Percentiles rank a stretch among this genome's conserved stretches.
These are phyloP conservation scores for Dryadomyces quercus-mongolicae DNA, from an alignment of 2,329 filamentous ascomycete genomes.

Conservation along the genomic window DNA sequence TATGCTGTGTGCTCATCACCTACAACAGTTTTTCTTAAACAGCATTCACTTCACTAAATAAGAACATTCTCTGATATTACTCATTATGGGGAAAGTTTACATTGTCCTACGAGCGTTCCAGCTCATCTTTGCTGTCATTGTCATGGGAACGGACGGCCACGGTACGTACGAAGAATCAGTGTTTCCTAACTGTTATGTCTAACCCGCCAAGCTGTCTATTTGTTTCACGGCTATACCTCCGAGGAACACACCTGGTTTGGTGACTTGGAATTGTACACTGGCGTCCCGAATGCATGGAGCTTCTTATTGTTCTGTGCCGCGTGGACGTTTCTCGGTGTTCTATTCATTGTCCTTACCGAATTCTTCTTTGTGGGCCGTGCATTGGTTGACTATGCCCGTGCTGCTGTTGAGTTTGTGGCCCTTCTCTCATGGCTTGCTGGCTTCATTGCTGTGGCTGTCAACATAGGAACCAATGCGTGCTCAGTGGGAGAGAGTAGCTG, in stretches of 20 bases:
- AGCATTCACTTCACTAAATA: background rate
- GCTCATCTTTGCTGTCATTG: background rate
- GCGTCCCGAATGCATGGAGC: constrained; percentile 2
- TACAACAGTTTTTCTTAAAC: no score
- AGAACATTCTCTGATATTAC: no score
- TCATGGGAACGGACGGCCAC: background rate
- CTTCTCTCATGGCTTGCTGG: constrained; percentile 4
- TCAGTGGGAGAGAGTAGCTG: background rate
- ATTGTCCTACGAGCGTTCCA: background rate
- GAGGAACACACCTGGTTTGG: background rate
- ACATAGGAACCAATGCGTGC: background rate
- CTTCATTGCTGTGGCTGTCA: constrained; percentile 3
- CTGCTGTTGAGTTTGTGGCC: constrained; percentile 1
- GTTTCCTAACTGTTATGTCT: background rate
- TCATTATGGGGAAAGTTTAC: background rate
- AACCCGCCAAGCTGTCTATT: constrained; percentile 8
- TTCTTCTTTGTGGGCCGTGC: background rate
- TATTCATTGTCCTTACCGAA: background rate
- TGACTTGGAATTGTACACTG: background rate
- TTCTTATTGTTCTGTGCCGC: constrained; percentile 3
- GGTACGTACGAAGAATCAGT: background rate
- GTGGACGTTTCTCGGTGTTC: background rate
- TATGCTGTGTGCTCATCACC: no score
- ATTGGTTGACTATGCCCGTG: background rate
- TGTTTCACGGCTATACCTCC: background rate